phyloP scores from a whole-genome alignment of 768 basidiomycete species.

The Russula sp. region DNA sequence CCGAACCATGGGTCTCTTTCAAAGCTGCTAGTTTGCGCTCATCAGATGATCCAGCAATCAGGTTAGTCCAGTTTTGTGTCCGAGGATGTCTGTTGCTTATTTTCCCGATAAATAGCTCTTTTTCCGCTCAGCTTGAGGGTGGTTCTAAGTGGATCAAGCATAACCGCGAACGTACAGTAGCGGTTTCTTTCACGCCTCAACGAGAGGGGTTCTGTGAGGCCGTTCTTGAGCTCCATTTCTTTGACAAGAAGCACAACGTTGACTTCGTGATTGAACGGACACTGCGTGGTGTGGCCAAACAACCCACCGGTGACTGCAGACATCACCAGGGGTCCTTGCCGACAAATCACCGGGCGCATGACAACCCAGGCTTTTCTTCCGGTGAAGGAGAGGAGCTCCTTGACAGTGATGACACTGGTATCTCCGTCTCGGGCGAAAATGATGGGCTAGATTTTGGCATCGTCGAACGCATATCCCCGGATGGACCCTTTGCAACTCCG shows the following conservation, averaged over 20 bases:
- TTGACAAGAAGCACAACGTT: not conserved
- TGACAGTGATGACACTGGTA: slow-evolving; percentile 46
- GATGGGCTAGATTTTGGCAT: slow-evolving; percentile 47
- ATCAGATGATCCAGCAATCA: not conserved
- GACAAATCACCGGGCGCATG: not conserved
- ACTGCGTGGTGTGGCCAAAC: slow-evolving; percentile 1
- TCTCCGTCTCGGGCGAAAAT: slow-evolving; percentile 32
- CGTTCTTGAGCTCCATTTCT: slow-evolving; percentile 10
- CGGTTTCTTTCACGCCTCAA: slow-evolving; percentile 5
- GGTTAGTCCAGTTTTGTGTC: not conserved
- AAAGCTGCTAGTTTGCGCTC: not conserved
- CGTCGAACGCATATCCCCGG: slow-evolving; percentile 36
- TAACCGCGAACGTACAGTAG: not conserved
- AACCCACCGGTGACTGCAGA: not conserved
- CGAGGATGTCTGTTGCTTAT: not conserved
- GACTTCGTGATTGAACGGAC: slow-evolving; percentile 9
- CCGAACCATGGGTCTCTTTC: not conserved
- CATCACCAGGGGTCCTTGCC: not conserved
- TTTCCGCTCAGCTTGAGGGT: slow-evolving; percentile 10
- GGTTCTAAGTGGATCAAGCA: not conserved
- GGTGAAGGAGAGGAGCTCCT: slow-evolving; percentile 10
- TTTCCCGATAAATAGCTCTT: not conserved
- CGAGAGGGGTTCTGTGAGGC: slow-evolving; percentile 14
- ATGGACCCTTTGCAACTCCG: slow-evolving; percentile 14
- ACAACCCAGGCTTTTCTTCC: not conserved